These are phyloP conservation scores for Senna siamea DNA, from an alignment of 306 rosid species.

Conservation along the genomic window DNA sequence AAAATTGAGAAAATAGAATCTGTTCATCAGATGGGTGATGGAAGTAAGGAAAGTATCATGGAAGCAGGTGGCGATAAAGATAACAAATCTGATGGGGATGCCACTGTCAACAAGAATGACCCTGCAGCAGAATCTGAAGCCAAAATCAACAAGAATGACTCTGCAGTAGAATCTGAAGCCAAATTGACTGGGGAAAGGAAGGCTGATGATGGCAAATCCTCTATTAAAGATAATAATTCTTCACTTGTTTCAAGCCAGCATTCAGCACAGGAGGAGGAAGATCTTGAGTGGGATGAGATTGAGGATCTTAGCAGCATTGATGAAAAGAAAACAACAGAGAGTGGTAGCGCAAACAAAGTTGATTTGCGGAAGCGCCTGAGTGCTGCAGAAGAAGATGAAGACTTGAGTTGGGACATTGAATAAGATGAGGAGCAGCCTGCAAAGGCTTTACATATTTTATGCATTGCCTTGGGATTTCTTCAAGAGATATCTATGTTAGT, in stretches of 20 bases:
- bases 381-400: constrained; percentile 75
- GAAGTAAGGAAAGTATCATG: constrained; percentile 5
- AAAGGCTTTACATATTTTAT: constrained; percentile 47
- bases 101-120: constrained; percentile 34
- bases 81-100: neutral
- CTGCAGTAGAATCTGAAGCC: constrained; percentile 18
- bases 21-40: constrained; percentile 42
- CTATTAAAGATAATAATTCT: constrained; percentile 43
- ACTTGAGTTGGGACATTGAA: constrained; percentile 90
- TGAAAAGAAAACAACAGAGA: constrained; percentile 51
- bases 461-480: constrained; percentile 18
- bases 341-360: constrained; percentile 49
- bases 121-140: constrained; percentile 38
- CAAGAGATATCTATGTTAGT: constrained; percentile 28
- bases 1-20: constrained; percentile 27
- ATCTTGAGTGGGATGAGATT: constrained; percentile 91
- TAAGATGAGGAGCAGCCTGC: constrained; percentile 56
- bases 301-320: constrained; percentile 77
- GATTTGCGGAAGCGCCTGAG: constrained; percentile 68
- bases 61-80: constrained; percentile 33
- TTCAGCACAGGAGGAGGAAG: constrained; percentile 56
- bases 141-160: constrained; percentile 43
- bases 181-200: constrained; percentile 40
- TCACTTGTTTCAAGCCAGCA: constrained; percentile 42
- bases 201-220: constrained; percentile 45